Base-by-base conservation (phyloP, 2,329 filamentous ascomycete genomes). In the Gnomoniopsis smithogilvyi region DNA sequence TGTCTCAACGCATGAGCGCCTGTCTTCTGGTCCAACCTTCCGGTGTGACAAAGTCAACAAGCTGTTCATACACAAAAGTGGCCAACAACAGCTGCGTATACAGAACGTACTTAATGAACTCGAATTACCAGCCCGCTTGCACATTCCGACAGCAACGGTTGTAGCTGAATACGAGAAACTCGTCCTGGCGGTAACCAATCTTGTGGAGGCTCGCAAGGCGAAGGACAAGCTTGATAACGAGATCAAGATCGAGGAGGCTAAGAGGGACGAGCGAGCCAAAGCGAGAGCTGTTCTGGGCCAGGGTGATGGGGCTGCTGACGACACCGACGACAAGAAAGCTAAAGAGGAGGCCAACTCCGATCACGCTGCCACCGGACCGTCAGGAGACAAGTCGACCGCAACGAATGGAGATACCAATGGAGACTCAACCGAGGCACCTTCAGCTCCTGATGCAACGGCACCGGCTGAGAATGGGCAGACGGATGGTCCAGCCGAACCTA, bases 1-100 rank as follows among this genome's bases (percentile, higher is more conserved):
- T 63, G 89, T 99, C 11, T 85, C 89, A 8, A 86, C 91, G 64
- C 89, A 94, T 70, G 94, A 98, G 58, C 90, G 94, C 30, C 81
- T 97, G 43, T 87, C 89, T 1, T 89, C 88, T 10, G 94, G 95
- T 7, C 91, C 96, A 38, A 89, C 91, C 15, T 98, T 98, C 81
- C 90, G 94, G 14, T 92, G 92, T 30, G 90, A 94, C 67, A 88
- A 86, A 71, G 84, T 94, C 60, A 87, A 88, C 65, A 92, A 92
- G 72, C 83, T 91, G 24, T 88, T 92, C 58, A 86, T 87, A 41
- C 89, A 89, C 64, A 93, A 93, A 75, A 89, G 84, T 17, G 85
- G 88, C 56, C 84, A 89, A 62, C 90, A 93, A 70, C 90, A 91
- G 64, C 74, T 85, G 62, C 89, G 90, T 63, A 92, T 95, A 63